Evolutionary conservation across 495 filamentous ascomycete genomes (phyloP).

Genomic region (Darksidea phi): DNA sequence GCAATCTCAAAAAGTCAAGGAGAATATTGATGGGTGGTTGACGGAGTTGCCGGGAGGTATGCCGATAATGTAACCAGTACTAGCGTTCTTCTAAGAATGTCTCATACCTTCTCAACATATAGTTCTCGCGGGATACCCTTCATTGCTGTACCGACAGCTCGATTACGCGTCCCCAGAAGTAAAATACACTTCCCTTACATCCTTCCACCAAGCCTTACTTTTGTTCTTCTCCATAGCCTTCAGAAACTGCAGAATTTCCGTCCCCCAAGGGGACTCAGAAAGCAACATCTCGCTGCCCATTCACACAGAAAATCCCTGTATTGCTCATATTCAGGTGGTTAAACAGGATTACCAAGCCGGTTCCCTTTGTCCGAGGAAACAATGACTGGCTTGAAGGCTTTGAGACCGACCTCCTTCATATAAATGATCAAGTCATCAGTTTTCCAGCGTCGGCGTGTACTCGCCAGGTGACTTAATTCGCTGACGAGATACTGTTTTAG

Average conservation of each 20-base stretch:
- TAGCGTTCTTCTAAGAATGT: too few species aligned
- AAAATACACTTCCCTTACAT: neutral
- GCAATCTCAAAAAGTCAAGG: neutral
- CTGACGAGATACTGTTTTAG: neutral
- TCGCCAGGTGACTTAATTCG: slow-evolving; percentile 5
- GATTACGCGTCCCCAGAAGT: too few species aligned
- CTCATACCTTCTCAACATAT: too few species aligned
- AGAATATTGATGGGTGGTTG: slow-evolving; percentile 15
- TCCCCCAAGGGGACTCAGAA: neutral
- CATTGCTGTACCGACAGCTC: too few species aligned
- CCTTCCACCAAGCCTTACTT: slow-evolving; percentile 11
- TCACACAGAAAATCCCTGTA: slow-evolving; percentile 16
- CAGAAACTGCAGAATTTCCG: neutral
- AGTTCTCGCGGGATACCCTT: too few species aligned
- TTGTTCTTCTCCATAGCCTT: slow-evolving; percentile 3
- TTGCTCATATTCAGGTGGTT: slow-evolving; percentile 7
- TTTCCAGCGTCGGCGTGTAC: neutral
- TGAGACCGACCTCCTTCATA: slow-evolving; percentile 3
- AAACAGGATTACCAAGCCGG: slow-evolving; percentile 15
- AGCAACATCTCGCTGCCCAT: slow-evolving; percentile 18
- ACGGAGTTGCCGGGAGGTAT: slow-evolving; percentile 6
- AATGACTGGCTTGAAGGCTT: slow-evolving; percentile 8
- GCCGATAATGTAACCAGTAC: neutral
- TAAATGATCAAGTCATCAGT: neutral
- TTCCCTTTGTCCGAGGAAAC: neutral